Base-by-base conservation (phyloP, 371 early-diverging fungal genomes). In the Apophysomyces variabilis region DNA sequence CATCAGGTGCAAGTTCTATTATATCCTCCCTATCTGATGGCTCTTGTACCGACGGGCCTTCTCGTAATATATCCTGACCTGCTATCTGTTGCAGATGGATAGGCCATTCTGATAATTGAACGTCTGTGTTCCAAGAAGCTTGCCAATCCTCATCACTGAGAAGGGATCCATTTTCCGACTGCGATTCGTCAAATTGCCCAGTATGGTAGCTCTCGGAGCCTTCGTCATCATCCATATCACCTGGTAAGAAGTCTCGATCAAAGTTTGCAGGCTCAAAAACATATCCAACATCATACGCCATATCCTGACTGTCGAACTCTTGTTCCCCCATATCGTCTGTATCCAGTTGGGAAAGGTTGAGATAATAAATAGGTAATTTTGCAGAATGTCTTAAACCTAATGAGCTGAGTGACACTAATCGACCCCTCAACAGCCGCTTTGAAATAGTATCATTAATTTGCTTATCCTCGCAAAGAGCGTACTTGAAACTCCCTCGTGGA, bases 301-400 rank as follows among this genome's bases (percentile, higher is more conserved):
- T 50, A 12, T 65, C 65, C 13, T 65, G 62, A 0, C 37, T 71
- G 39, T 62, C 67, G 7, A 67, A 9, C 50, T 71, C 74, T 44
- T 65, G 46, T 7, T 50, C 54, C 1, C 21, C 54, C 4, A 21
- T 18, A 9, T 61, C 61, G 21, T 32, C 14, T 65, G 61, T 37
- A 57, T 46, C 38, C 58, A 43, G 0, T 58, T 50, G 6, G 61
- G 39, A 57, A 6, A 71, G 37, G 60, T 71, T 62, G 35, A 75
- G 50, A 1, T 74, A 76, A 61, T 71, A 82, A 0, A 74, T 56
- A 0, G 79, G 80, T 35, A 58, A 39, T 16, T 35, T 61, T 9
- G 78, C 78, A 1, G 80, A 76, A 59, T 78, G 78, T 21, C 70
- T 62, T n/a, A 79, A 14, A 21, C 68, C 64, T 26, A 79, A 26